phyloP scores from a whole-genome alignment of 805 yeast species.

The Nakazawaea pomicola region DNA sequence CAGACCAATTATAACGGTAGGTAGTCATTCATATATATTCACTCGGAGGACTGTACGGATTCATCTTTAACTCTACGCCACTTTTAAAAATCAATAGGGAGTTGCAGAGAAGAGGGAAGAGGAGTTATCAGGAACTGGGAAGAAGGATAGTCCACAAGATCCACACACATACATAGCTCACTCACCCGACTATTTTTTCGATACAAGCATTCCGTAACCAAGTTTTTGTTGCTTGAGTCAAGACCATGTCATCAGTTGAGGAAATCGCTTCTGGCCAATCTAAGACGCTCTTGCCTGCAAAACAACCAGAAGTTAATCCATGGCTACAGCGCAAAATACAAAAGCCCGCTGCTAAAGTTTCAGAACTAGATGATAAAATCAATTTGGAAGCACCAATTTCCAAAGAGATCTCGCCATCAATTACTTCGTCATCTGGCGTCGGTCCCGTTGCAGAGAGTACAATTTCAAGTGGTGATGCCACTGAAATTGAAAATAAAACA shows the following conservation, averaged over 20 bases:
- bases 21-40: no score
- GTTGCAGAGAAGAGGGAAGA: no score
- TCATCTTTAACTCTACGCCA: no score
- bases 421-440: background rate
- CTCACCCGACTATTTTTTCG: background rate
- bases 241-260: background rate
- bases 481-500: background rate
- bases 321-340: constrained; percentile 9
- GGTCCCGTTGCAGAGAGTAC: no score
- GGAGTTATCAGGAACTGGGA: no score
- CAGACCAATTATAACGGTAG: no score
- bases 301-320: constrained; percentile 11
- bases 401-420: background rate
- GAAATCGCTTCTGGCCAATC: constrained; percentile 1
- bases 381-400: background rate
- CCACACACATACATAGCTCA: background rate
- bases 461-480: background rate
- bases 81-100: no score
- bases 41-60: no score
- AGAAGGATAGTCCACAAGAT: no score
- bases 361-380: no score
- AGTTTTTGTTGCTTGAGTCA: no score
- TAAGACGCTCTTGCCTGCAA: constrained; percentile 10
- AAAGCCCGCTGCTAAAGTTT: no score
- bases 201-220: background rate